These are phyloP conservation scores for Sarcodon sp. DNA, from an alignment of 768 basidiomycete species.

Conservation along the genomic window DNA sequence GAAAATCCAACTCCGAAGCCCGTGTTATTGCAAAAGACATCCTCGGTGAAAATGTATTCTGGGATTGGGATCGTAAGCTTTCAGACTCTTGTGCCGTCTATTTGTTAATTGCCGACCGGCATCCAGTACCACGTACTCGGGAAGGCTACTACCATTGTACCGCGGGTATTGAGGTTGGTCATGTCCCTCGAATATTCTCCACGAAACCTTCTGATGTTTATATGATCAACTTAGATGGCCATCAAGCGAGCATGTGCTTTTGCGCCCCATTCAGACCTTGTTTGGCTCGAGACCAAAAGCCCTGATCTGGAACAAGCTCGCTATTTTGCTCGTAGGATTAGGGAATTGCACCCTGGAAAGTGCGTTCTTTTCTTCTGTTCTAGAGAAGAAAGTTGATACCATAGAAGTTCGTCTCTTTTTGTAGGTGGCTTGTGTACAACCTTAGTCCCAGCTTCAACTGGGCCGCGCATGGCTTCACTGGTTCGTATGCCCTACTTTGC, in stretches of 20 bases:
- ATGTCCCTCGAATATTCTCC: neutral
- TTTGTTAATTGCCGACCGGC: neutral
- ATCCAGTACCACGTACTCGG: constrained; percentile 66
- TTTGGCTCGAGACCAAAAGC: constrained; percentile 91
- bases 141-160: constrained; percentile 89
- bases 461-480: constrained; percentile 69
- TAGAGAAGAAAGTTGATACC: neutral
- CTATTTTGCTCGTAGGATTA: constrained; percentile 64
- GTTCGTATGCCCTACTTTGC: constrained; percentile 18
- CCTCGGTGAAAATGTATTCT: constrained; percentile 56
- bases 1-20: constrained; percentile 63
- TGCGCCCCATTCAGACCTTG: constrained; percentile 77
- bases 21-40: constrained; percentile 65
- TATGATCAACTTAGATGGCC: constrained; percentile 36
- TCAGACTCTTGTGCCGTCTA: neutral
- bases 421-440: constrained; percentile 84
- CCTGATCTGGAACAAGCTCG: constrained; percentile 74
- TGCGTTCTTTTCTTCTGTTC: constrained; percentile 15
- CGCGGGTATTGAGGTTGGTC: constrained; percentile 53
- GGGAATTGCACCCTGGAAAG: constrained; percentile 64
- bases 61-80: constrained; percentile 82
- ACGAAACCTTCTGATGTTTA: neutral
- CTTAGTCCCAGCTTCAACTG: constrained; percentile 92
- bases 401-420: constrained; percentile 1
- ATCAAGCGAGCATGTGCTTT: constrained; percentile 70